phyloP scores from a whole-genome alignment of 2,329 filamentous ascomycete genomes.

The Xylariaceae sp. region DNA sequence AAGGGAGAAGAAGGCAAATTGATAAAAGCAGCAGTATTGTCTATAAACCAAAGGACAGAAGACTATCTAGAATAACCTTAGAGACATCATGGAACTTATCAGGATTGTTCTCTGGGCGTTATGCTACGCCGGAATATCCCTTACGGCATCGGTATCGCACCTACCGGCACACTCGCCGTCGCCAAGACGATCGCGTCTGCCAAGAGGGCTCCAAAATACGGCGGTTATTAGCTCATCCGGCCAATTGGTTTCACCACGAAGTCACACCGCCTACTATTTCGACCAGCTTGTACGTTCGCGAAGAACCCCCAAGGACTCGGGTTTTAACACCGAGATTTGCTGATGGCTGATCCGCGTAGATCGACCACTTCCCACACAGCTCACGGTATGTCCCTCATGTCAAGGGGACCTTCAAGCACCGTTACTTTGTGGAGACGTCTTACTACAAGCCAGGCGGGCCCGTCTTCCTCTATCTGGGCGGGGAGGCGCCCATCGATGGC shows the following conservation, averaged over 20 bases:
- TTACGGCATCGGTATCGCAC: no score
- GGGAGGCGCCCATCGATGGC: constrained; percentile 45
- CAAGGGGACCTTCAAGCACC: constrained; percentile 48
- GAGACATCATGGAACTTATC: constrained; percentile 13
- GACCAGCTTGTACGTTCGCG: constrained; percentile 9
- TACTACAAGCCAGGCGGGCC: constrained; percentile 49
- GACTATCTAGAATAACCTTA: no score
- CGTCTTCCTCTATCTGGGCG: constrained; percentile 30
- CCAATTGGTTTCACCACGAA: constrained; percentile 3
- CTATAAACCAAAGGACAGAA: no score
- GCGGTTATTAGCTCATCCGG: neutral
- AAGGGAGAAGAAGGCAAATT: no score
- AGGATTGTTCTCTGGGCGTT: constrained; percentile 10
- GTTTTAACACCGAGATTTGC: no score
- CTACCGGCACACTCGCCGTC: constrained; percentile 6
- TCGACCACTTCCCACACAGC: constrained; percentile 41
- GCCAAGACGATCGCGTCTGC: constrained; percentile 6
- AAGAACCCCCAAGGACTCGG: no score
- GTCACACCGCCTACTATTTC: constrained; percentile 13
- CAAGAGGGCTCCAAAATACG: constrained; percentile 7
- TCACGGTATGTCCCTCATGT: constrained; percentile 30
- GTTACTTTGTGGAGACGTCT: constrained; percentile 48
- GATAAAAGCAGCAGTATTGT: no score
- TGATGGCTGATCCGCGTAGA: constrained; percentile 22
- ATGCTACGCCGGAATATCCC: constrained; percentile 7